Conservation (phyloP, 106 monocot species). For the Acorus calamus region DNA sequence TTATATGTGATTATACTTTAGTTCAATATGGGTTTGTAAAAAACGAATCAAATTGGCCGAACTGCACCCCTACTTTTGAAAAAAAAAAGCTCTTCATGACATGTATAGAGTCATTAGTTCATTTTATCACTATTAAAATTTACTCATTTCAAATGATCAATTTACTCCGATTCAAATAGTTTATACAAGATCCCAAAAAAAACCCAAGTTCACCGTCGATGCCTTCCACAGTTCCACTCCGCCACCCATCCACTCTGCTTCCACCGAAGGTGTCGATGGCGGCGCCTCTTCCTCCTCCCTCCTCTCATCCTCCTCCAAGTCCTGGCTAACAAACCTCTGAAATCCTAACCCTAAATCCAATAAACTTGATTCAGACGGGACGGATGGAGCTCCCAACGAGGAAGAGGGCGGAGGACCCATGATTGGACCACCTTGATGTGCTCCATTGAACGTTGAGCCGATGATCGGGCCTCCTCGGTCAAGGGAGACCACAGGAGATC, state of each 20-base stretch:
- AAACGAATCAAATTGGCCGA: too few species aligned
- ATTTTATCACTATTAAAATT: too few species aligned
- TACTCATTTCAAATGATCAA: too few species aligned
- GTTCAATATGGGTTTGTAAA: too few species aligned
- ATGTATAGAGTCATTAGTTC: too few species aligned
- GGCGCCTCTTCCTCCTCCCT: not conserved
- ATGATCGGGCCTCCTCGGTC: slow-evolving; percentile 16
- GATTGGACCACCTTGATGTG: slow-evolving; percentile 24
- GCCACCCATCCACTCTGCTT: slow-evolving; percentile 8
- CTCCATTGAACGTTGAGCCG: not conserved
- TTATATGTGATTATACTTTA: too few species aligned
- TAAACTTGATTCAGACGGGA: too few species aligned
- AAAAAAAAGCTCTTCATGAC: too few species aligned
- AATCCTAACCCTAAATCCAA: slow-evolving; percentile 13
- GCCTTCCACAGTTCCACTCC: slow-evolving; percentile 23
- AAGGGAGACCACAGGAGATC: too few species aligned
- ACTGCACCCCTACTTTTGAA: too few species aligned
- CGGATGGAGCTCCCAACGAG: not conserved
- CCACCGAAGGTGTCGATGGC: not conserved
- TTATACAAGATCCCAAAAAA: too few species aligned
- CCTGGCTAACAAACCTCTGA: not conserved
- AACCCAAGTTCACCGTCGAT: slow-evolving; percentile 13
- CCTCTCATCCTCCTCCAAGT: not conserved
- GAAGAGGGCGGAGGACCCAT: slow-evolving; percentile 13
- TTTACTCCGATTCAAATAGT: too few species aligned